These are phyloP conservation scores for Excoecaria cochinchinensis DNA, from an alignment of 345 rosid species.

Conservation along the genomic window DNA sequence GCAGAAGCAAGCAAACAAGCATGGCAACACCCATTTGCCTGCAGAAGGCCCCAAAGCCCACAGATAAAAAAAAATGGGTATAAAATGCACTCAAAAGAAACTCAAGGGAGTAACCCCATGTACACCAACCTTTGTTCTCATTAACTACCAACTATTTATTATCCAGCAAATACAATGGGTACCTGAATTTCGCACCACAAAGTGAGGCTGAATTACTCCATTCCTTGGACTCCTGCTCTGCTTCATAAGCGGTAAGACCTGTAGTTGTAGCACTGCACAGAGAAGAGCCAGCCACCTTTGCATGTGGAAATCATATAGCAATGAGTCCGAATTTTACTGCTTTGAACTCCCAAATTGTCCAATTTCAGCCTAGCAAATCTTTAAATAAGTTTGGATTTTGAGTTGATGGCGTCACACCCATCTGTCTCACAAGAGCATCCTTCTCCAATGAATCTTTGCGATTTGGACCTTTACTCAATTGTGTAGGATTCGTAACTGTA, in stretches of 20 bases:
- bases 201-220: not conserved
- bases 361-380: constrained; percentile 68
- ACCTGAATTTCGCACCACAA: constrained; percentile 4
- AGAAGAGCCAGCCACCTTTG: not conserved
- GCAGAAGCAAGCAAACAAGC: constrained; percentile 4
- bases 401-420: constrained; percentile 82
- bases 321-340: not conserved
- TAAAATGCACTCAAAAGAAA: not conserved
- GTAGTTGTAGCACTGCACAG: not conserved
- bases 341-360: not conserved
- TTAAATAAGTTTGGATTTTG: constrained; percentile 87
- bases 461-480: constrained; percentile 64
- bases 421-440: constrained; percentile 88
- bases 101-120: constrained; percentile 17
- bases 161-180: constrained; percentile 6
- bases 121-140: constrained; percentile 11
- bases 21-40: not conserved
- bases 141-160: constrained; percentile 1
- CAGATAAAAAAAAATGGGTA: not conserved
- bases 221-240: not conserved
- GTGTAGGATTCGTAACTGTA: constrained; percentile 23
- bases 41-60: constrained; percentile 2
- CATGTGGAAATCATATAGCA: constrained; percentile 3
- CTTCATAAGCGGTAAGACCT: not conserved
- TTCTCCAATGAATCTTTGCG: constrained; percentile 66